Percentiles rank a stretch among this genome's conserved stretches.
phyloP scores from a whole-genome alignment of 495 filamentous ascomycete genomes.

The Penicillium samsonianum region DNA sequence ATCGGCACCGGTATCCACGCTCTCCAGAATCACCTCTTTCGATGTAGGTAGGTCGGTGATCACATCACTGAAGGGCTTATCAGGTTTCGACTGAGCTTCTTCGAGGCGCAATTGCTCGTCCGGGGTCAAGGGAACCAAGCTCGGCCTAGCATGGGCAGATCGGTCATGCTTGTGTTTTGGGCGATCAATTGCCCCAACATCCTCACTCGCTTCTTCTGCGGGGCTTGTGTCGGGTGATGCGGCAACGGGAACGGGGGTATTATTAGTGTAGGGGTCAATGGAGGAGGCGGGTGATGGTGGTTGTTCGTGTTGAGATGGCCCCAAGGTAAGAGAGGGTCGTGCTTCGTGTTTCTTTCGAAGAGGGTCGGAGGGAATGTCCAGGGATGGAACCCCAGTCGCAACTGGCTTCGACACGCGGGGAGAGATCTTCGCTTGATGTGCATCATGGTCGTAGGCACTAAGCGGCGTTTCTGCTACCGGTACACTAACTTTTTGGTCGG shows the following conservation, averaged over 20 bases:
- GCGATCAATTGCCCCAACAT: constrained; percentile 25
- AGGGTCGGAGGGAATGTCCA: constrained; percentile 17
- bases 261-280: constrained; percentile 44
- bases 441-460: constrained; percentile 29
- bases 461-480: constrained; percentile 26
- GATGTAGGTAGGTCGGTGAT: constrained; percentile 13
- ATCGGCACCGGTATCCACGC: constrained; percentile 17
- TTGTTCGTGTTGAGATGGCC: constrained; percentile 38
- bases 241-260: constrained; percentile 41
- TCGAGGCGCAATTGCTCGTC: constrained; percentile 53
- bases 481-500: constrained; percentile 23
- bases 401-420: constrained; percentile 21
- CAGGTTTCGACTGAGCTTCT: constrained; percentile 47
- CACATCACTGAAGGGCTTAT: constrained; percentile 25
- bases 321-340: constrained; percentile 35
- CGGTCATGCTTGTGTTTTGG: constrained; percentile 30
- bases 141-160: constrained; percentile 21
- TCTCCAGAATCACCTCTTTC: constrained; percentile 33
- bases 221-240: constrained; percentile 47
- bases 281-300: constrained; percentile 49
- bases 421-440: constrained; percentile 16
- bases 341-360: constrained; percentile 33
- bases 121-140: constrained; percentile 44
- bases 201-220: constrained; percentile 36
- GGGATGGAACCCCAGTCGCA: constrained; percentile 19